Percentiles rank a stretch among this genome's conserved stretches.
phyloP scores from a whole-genome alignment of 805 yeast genomes.

The Myxozyma nipponensis region DNA sequence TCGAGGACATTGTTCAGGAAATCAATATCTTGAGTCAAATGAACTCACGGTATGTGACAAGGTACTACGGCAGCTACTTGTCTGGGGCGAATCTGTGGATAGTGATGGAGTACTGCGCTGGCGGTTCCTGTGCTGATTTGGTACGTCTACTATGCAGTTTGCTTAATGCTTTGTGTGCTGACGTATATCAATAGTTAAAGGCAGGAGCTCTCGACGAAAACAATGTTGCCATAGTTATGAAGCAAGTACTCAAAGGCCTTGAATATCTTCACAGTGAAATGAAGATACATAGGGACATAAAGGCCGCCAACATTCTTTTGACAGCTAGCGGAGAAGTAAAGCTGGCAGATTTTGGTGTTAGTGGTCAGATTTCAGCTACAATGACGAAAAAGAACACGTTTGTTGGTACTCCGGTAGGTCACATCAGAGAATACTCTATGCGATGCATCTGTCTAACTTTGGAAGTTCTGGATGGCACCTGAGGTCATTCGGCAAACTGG shows the following conservation, averaged over 20 bases:
- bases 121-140: conserved; percentile 83
- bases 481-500: conserved; percentile 74
- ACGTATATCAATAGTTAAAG: conserved; percentile 39
- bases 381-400: conserved; percentile 59
- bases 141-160: conserved; percentile 9
- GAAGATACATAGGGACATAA: conserved; percentile 85
- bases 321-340: conserved; percentile 68
- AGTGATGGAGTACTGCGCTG: conserved; percentile 93
- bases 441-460: not conserved
- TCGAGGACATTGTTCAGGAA: conserved; percentile 68
- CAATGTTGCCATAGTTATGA: conserved; percentile 56
- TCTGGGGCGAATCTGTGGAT: conserved; percentile 74
- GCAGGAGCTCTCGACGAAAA: conserved; percentile 55
- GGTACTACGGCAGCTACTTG: conserved; percentile 59
- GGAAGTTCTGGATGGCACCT: conserved; percentile 92
- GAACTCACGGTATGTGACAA: conserved; percentile 63
- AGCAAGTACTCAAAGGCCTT: conserved; percentile 66
- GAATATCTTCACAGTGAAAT: conserved; percentile 68
- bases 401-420: conserved; percentile 74
- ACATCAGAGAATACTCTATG: not conserved
- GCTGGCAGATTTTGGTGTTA: conserved; percentile 90
- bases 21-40: conserved; percentile 68
- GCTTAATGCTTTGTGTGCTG: not conserved
- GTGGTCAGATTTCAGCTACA: conserved; percentile 68
- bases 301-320: conserved; percentile 81